Evolutionary conservation across 2,329 filamentous ascomycete species (phyloP).

Genomic region (Penicillium decumbens): DNA sequence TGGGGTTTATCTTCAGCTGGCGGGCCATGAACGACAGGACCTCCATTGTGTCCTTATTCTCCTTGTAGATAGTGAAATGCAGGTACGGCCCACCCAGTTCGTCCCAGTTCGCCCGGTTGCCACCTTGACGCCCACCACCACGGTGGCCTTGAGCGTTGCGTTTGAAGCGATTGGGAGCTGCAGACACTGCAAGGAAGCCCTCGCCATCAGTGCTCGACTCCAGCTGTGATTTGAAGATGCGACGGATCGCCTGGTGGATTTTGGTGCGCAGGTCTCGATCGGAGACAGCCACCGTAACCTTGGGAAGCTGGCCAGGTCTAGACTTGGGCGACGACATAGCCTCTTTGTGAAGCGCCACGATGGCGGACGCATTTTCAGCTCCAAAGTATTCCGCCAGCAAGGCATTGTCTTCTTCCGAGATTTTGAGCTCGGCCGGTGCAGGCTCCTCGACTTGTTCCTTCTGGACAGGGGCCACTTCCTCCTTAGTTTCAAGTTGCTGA

Average conservation of each 20-base stretch:
- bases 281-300: conserved; percentile 52
- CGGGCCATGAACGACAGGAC: conserved; percentile 71
- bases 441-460: conserved; percentile 15
- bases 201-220: conserved; percentile 73
- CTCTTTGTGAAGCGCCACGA: conserved; percentile 53
- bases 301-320: conserved; percentile 54
- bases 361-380: conserved; percentile 44
- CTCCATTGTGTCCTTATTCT: conserved; percentile 96
- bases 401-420: conserved; percentile 45
- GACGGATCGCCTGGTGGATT: conserved; percentile 65
- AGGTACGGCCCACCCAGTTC: conserved; percentile 73
- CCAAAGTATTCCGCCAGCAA: conserved; percentile 50
- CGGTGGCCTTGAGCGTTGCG: conserved; percentile 26
- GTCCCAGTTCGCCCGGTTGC: conserved; percentile 54
- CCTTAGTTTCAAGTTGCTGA: conserved; percentile 4
- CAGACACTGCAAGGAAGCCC: conserved; percentile 59
- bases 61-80: conserved; percentile 91
- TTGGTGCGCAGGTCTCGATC: conserved; percentile 60
- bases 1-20: conserved; percentile 63
- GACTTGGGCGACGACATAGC: conserved; percentile 51
- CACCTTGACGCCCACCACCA: conserved; percentile 28
- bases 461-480: conserved; percentile 7
- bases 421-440: conserved; percentile 25
- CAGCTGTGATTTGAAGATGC: conserved; percentile 71
- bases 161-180: conserved; percentile 37